A percentile compares a stretch with the other conserved stretches of the same genome.
Conservation (phyloP, 306 rosid genomes). For the peach (Prunus persica) region Prunus_persica_NCBIv2 NC_034013.1:16491501-16492000, state of each 20-base stretch:
- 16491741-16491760: neutral
- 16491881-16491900: neutral
- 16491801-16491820: neutral
- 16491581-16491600: constrained; percentile 28
- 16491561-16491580: neutral
- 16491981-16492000: neutral
- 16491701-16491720: constrained; percentile 66
- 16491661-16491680: constrained; percentile 57
- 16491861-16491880: neutral
- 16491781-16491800: neutral
- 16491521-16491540: neutral
- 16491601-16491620: constrained; percentile 54
- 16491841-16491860: neutral
- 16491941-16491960: neutral
- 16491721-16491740: constrained; percentile 51
- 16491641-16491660: constrained; percentile 64
- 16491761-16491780: neutral
- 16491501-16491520: neutral
- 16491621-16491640: constrained; percentile 60
- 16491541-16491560: neutral
- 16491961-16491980: neutral
- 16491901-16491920: neutral
- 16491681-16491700: constrained; percentile 61
- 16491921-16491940: neutral
- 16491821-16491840: neutral